phyloP scores from a whole-genome alignment of 768 basidiomycete genomes.

The Sporobolomyces phaffii region DNA sequence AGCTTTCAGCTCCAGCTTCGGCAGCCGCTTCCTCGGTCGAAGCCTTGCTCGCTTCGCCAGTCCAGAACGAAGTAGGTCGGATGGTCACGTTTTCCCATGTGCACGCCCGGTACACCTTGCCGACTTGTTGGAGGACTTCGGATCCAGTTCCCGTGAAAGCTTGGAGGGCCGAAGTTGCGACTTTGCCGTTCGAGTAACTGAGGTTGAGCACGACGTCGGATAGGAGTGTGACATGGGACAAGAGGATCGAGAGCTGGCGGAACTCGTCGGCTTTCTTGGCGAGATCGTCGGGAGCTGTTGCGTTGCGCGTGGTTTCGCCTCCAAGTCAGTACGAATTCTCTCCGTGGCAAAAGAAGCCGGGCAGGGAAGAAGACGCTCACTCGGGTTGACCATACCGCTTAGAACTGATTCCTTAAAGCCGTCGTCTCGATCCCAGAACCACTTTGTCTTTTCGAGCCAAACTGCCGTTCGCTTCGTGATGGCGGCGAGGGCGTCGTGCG shows the following conservation, averaged over 20 bases:
- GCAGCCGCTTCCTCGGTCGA: conserved; percentile 48
- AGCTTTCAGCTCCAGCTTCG: not conserved
- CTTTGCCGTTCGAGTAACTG: conserved; percentile 72
- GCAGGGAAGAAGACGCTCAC: conserved; percentile 5
- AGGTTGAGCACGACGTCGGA: conserved; percentile 81
- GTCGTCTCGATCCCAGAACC: conserved; percentile 57
- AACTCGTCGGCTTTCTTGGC: conserved; percentile 59
- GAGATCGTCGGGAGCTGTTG: conserved; percentile 50
- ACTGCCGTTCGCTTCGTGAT: conserved; percentile 64
- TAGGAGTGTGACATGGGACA: conserved; percentile 72
- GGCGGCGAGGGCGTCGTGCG: conserved; percentile 65
- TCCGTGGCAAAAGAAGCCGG: too few species aligned
- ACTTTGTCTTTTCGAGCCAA: conserved; percentile 63
- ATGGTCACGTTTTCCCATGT: conserved; percentile 83
- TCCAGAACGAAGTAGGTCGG: conserved; percentile 49
- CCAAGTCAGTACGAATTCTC: not conserved
- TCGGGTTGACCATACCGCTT: conserved; percentile 13
- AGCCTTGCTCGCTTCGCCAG: conserved; percentile 48
- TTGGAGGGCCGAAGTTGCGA: conserved; percentile 66
- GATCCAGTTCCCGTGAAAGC: conserved; percentile 62
- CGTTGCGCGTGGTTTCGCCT: not conserved
- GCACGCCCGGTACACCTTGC: conserved; percentile 69
- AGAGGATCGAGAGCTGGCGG: conserved; percentile 64
- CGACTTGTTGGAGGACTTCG: conserved; percentile 65
- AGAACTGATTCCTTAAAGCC: conserved; percentile 22